Base-by-base conservation (phyloP, 192 early-diverging fungal genomes). In the Podila epigama region DNA sequence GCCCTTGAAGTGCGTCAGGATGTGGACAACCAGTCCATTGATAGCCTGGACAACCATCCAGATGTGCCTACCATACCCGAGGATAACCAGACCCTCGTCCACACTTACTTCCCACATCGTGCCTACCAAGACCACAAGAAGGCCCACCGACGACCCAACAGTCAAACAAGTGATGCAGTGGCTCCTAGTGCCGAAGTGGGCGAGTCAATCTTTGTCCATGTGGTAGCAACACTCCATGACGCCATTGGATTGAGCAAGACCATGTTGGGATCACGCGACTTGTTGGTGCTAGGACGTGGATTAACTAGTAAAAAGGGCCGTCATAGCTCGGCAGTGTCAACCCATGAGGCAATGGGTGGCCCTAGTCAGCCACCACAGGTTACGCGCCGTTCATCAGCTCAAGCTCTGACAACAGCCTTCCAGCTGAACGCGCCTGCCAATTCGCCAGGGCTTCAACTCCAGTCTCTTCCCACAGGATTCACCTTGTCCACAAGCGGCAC, bases 281-380 rank as follows among this genome's bases (percentile, higher is more conserved):
- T 86, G 27, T 40, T 88, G 4, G 73, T 88, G 1, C 27, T 87
- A 32, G 86, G 86, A n/a, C 70, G 81, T 22, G 72, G 72, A 51
- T 13, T 50, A 33, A 58, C 72, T 13, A 31, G 12, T 8, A 33
- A 58, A 27, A 36, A 22, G 29, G 58, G 56, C 9, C 58, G 59
- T 5, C 58, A 62, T 22, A 51, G 63, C 35, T 5, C 51, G 25
- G 51, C 58, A 25, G 5, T 33, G 4, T 70, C 68, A 18, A 55
- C 16, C 11, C 33, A 62, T 35, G 42, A 39, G 10, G 37, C 51
- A 15, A 58, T 31, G 16, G 27, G 51, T 48, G 13, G 18, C 29
- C 3, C 37, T 63, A 20, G 2, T 59, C 28, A 28, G 51, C 52
- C 22, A 54, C 52, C 22, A 54, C 44, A 48, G n/a, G n/a, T 22